Evolutionary conservation across 257 asterid genomes (phyloP).

Genomic region (Gentiana macrophylla): DNA sequence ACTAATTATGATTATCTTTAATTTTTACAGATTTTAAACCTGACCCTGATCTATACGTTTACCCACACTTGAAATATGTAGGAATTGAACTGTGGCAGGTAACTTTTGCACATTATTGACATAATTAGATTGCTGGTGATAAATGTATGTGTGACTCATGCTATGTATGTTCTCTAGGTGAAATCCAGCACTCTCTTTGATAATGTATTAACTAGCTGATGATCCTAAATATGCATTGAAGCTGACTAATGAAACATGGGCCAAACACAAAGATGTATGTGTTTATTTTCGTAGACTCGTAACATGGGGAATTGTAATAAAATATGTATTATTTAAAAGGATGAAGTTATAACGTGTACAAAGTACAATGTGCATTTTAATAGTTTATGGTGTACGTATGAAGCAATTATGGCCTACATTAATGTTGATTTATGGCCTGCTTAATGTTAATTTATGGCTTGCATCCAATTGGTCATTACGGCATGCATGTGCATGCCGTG

Average conservation of each 20-base stretch:
- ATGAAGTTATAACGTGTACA: too few species aligned
- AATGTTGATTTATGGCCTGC: too few species aligned
- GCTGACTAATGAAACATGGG: conserved; percentile 92
- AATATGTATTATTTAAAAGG: too few species aligned
- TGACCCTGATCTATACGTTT: conserved; percentile 87
- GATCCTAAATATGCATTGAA: conserved; percentile 87
- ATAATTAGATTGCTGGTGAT: too few species aligned
- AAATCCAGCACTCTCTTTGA: conserved; percentile 97
- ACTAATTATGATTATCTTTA: background rate
- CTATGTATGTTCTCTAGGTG: conserved; percentile 45
- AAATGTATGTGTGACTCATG: conserved; percentile 1
- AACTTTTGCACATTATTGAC: background rate
- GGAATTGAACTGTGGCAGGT: conserved; percentile 99
- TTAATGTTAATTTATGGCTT: too few species aligned
- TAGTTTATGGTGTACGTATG: too few species aligned
- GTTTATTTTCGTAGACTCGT: too few species aligned
- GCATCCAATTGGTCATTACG: too few species aligned
- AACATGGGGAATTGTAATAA: too few species aligned
- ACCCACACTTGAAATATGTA: conserved; percentile 85
- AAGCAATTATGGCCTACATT: too few species aligned
- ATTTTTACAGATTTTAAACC: conserved; percentile 69
- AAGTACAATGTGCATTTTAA: too few species aligned
- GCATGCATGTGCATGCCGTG: too few species aligned
- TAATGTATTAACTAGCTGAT: conserved; percentile 67
- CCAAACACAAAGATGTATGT: conserved; percentile 86